phyloP scores from a whole-genome alignment of 805 yeast species.

The Komagataella ulmi region DNA sequence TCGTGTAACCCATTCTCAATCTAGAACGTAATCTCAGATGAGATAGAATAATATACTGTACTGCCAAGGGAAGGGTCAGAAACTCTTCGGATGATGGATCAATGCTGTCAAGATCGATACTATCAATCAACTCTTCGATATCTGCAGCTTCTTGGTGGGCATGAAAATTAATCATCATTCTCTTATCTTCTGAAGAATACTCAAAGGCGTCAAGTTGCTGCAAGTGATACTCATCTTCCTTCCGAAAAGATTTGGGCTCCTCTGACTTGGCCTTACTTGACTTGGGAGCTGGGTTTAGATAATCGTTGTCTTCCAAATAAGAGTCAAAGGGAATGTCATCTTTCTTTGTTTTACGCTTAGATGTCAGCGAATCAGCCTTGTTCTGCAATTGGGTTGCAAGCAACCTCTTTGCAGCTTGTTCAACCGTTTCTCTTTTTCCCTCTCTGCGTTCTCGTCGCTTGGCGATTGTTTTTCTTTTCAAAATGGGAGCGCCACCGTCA shows the following conservation, averaged over 20 bases:
- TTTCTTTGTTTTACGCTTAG: conserved; percentile 7
- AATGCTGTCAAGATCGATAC: conserved; percentile 54
- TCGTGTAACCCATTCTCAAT: conserved; percentile 87
- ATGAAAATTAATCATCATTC: conserved; percentile 67
- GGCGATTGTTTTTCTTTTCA: conserved; percentile 69
- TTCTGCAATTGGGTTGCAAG: conserved; percentile 70
- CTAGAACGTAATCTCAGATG: conserved; percentile 75
- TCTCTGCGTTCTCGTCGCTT: conserved; percentile 61
- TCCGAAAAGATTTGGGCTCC: conserved; percentile 22
- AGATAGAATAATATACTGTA: conserved; percentile 81
- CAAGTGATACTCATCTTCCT: conserved; percentile 74
- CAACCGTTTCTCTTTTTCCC: conserved; percentile 58
- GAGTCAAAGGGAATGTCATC: conserved; percentile 18
- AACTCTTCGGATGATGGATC: conserved; percentile 82
- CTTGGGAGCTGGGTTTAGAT: conserved; percentile 6
- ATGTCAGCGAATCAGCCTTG: conserved; percentile 20
- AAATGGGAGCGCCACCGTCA: conserved; percentile 87
- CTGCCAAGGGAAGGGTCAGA: conserved; percentile 58
- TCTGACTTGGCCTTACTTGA: conserved; percentile 1
- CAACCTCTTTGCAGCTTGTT: conserved; percentile 66
- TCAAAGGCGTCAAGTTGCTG: conserved; percentile 54
- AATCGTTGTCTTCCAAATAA: conserved; percentile 22
- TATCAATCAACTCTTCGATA: conserved; percentile 48
- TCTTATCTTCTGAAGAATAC: conserved; percentile 44
- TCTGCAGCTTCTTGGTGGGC: conserved; percentile 45